phyloP scores from a whole-genome alignment of 371 early-diverging fungal species.

The Dinochytrium kinnereticum region DNA sequence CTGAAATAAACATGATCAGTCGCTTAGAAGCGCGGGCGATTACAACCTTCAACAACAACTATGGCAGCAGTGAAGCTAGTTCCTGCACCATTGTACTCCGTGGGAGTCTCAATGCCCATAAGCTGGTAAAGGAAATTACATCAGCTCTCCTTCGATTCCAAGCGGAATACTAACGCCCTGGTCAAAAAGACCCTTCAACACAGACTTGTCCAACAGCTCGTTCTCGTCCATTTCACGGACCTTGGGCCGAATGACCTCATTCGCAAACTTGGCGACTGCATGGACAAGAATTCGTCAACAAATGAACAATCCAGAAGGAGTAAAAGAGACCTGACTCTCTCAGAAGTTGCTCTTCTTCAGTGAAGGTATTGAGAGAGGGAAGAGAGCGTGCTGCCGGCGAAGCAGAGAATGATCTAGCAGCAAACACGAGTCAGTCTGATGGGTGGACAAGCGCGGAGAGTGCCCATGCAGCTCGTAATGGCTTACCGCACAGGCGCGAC shows the following conservation, averaged over 20 bases:
- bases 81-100: conserved; percentile 78
- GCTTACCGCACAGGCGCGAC: neutral
- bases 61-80: conserved; percentile 94
- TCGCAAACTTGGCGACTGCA: conserved; percentile 84
- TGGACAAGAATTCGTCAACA: neutral
- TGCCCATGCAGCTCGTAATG: neutral
- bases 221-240: conserved; percentile 94
- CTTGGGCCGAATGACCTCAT: conserved; percentile 83
- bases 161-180: conserved; percentile 75
- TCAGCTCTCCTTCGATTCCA: neutral
- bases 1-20: conserved; percentile 38
- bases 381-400: neutral
- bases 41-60: conserved; percentile 80
- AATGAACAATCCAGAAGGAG: neutral
- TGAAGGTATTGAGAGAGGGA: conserved; percentile 47
- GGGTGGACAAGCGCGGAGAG: too few relatives aligned
- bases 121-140: conserved; percentile 55
- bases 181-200: conserved; percentile 78
- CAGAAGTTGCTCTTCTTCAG: conserved; percentile 54
- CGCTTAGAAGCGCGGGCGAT: neutral
- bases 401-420: conserved; percentile 6
- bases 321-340: conserved; percentile 43
- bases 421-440: too few relatives aligned
- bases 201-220: conserved; percentile 76
- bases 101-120: conserved; percentile 94